These are phyloP conservation scores for Phytopythium oedochilum DNA, from an alignment of 352 stramenopile species.

Conservation along the genomic window DNA sequence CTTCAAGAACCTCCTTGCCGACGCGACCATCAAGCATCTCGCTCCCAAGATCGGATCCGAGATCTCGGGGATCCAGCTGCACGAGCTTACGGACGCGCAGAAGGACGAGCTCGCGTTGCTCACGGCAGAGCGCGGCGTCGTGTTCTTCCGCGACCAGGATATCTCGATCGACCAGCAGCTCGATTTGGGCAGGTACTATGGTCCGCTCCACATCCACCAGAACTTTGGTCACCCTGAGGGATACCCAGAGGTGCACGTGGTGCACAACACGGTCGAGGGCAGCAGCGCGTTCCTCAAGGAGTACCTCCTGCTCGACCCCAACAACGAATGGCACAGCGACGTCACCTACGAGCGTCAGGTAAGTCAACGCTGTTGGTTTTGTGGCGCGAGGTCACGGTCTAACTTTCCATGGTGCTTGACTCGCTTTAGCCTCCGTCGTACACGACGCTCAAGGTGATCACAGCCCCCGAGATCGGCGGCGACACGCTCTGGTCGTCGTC, in stretches of 20 bases:
- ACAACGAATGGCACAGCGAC: constrained; percentile 23
- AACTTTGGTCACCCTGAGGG: constrained; percentile 17
- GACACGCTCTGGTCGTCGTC: constrained; percentile 38
- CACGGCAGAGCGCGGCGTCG: constrained; percentile 9
- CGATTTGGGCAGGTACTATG: constrained; percentile 19
- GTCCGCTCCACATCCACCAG: constrained; percentile 25
- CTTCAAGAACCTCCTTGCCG: constrained; percentile 25
- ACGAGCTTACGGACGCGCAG: constrained; percentile 24
- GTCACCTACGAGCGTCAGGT: constrained; percentile 23
- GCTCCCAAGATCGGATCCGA: constrained; percentile 21
- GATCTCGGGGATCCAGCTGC: constrained; percentile 21
- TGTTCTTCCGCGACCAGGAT: constrained; percentile 17
- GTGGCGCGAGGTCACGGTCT: neutral
- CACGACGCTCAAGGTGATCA: constrained; percentile 25
- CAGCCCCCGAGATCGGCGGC: constrained; percentile 20
- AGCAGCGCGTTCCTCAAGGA: constrained; percentile 7
- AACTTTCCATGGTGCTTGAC: neutral
- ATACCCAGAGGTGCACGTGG: constrained; percentile 16
- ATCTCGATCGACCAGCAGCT: constrained; percentile 17
- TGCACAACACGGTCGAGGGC: constrained; percentile 12
- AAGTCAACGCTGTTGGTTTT: neutral
- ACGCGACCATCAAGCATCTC: constrained; percentile 14
- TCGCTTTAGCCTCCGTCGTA: constrained; percentile 21
- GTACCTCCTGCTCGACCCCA: constrained; percentile 2
- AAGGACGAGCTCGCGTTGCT: constrained; percentile 14